phyloP scores from a whole-genome alignment of 2,329 filamentous ascomycete species.

The Nigrospora oryzae region DNA sequence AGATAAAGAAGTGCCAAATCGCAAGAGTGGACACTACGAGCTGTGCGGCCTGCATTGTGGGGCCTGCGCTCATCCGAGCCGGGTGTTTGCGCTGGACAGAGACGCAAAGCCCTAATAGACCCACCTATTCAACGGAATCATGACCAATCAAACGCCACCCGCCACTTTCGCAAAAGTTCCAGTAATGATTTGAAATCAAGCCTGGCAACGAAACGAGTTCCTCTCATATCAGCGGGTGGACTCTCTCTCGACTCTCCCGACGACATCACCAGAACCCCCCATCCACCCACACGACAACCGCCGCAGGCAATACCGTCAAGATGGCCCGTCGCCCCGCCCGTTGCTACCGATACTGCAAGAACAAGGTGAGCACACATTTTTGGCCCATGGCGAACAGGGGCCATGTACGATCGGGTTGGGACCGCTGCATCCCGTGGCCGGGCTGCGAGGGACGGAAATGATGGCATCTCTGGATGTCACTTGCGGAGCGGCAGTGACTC shows the following conservation, averaged over 20 bases:
- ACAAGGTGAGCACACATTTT: slow-evolving; percentile 68
- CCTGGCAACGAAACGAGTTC: slow-evolving; percentile 15
- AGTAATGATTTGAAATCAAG: slow-evolving; percentile 48
- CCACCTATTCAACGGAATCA: neutral
- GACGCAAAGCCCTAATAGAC: neutral
- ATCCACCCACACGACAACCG: slow-evolving; percentile 25
- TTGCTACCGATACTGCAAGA: slow-evolving; percentile 99
- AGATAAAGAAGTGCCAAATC: too few species aligned
- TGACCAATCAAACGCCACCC: slow-evolving; percentile 1
- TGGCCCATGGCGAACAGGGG: neutral
- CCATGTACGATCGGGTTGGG: neutral
- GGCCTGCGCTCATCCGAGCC: too few species aligned
- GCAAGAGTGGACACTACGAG: too few species aligned
- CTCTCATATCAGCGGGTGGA: slow-evolving; percentile 15
- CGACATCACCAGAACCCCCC: slow-evolving; percentile 19
- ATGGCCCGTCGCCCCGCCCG: slow-evolving; percentile 99
- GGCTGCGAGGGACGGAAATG: neutral
- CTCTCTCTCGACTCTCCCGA: slow-evolving; percentile 11
- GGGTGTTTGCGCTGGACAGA: neutral
- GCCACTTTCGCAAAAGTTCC: slow-evolving; percentile 8
- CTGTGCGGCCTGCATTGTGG: too few species aligned
- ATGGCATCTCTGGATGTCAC: neutral
- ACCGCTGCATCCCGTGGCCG: neutral
- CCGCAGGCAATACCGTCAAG: slow-evolving; percentile 59
- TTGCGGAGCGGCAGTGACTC: neutral